phyloP scores from a whole-genome alignment of 2,329 filamentous ascomycete species.

The Trichophyton mentagrophytes region DNA sequence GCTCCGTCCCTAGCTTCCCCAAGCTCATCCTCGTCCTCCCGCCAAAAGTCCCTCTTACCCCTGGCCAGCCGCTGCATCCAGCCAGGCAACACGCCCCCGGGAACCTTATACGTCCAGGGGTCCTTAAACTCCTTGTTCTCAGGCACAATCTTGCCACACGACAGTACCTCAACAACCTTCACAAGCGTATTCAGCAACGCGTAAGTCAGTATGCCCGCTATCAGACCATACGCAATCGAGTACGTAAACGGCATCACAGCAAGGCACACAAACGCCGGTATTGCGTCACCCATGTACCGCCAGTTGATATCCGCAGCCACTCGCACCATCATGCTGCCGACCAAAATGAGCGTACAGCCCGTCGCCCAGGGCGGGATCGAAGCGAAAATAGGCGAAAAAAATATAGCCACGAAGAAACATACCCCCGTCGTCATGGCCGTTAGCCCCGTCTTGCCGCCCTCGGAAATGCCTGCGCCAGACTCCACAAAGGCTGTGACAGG shows the following conservation, averaged over 20 bases:
- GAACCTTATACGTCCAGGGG: conserved; percentile 57
- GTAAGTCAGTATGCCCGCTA: conserved; percentile 66
- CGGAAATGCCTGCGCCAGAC: conserved; percentile 78
- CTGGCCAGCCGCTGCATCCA: conserved; percentile 53
- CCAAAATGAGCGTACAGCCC: conserved; percentile 73
- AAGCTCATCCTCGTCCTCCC: conserved; percentile 21
- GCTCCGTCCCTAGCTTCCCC: too few species aligned
- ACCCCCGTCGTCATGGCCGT: conserved; percentile 66
- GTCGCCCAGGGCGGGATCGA: conserved; percentile 84
- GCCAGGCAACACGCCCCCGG: conserved; percentile 60
- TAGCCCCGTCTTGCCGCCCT: conserved; percentile 75
- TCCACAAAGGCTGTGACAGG: conserved; percentile 82
- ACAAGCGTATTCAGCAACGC: conserved; percentile 60
- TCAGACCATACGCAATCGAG: conserved; percentile 75
- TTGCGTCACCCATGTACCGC: conserved; percentile 69
- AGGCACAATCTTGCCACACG: conserved; percentile 58
- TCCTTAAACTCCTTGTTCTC: conserved; percentile 66
- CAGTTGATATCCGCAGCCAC: conserved; percentile 77
- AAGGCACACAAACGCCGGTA: conserved; percentile 75
- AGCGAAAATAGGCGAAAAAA: conserved; percentile 83
- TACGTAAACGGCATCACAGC: conserved; percentile 83
- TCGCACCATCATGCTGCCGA: conserved; percentile 76
- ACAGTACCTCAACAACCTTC: conserved; percentile 54
- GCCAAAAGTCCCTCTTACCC: conserved; percentile 67
- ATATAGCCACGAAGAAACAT: conserved; percentile 76